Conservation (phyloP, 225 moss, liverwort and hornwort genomes). For the Pleurozium schreberi region DNA sequence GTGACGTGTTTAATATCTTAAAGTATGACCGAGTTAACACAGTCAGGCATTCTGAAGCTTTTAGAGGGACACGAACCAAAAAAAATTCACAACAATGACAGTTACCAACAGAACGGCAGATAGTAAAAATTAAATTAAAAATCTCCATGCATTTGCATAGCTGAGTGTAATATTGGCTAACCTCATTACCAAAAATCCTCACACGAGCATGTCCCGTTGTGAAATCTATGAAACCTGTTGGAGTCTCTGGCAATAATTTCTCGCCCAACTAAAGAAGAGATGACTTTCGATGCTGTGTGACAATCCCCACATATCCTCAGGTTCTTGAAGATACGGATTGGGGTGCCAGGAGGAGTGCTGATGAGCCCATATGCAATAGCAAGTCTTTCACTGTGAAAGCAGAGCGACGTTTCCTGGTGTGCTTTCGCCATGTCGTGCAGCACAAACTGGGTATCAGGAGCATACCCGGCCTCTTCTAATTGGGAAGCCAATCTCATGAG, state of each 20-base stretch:
- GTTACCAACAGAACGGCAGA: background rate
- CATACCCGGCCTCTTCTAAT: slow-evolving; percentile 28
- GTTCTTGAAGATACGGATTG: slow-evolving; percentile 54
- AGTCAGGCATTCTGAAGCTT: background rate
- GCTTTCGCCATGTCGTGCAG: slow-evolving; percentile 21
- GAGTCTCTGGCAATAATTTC: slow-evolving; percentile 43
- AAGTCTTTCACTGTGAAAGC: slow-evolving; percentile 39
- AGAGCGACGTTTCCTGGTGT: slow-evolving; percentile 24
- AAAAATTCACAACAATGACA: background rate
- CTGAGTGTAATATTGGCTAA: background rate
- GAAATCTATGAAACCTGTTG: slow-evolving; percentile 35
- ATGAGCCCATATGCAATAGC: slow-evolving; percentile 49
- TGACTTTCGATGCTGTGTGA: slow-evolving; percentile 34
- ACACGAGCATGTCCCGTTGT: slow-evolving; percentile 35
- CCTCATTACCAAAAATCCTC: slow-evolving; percentile 31
- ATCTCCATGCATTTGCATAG: background rate
- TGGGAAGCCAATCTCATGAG: slow-evolving; percentile 6
- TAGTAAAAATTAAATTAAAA: background rate
- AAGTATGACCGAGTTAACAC: background rate
- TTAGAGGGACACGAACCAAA: background rate
- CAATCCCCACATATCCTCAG: slow-evolving; percentile 47
- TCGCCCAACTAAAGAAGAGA: slow-evolving; percentile 22
- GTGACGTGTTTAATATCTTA: background rate
- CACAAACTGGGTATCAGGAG: slow-evolving; percentile 25
- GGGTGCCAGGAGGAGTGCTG: slow-evolving; percentile 28